Evolutionary conservation across 805 yeast species (phyloP).

Genomic region (Kluyveromyces dobzhanskii): DNA sequence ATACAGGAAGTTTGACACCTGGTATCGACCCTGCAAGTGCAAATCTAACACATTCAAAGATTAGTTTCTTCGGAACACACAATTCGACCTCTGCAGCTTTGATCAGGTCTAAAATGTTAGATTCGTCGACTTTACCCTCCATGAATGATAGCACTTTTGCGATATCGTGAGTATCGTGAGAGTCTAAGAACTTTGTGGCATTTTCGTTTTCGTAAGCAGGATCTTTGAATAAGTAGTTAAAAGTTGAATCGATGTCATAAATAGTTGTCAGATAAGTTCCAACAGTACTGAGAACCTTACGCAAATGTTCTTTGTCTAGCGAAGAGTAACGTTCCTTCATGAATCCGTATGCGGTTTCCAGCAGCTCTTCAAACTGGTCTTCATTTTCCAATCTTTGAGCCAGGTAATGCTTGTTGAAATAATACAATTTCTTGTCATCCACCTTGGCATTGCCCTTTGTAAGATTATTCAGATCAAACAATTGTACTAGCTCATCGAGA

Average conservation of each 20-base stretch:
- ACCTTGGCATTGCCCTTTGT: constrained; percentile 95
- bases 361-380: constrained; percentile 28
- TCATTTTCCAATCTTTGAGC: constrained; percentile 35
- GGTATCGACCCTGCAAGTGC: constrained; percentile 64
- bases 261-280: constrained; percentile 45
- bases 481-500: constrained; percentile 41
- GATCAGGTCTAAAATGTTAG: constrained; percentile 8
- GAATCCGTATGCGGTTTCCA: constrained; percentile 24
- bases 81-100: constrained; percentile 5
- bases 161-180: constrained; percentile 10
- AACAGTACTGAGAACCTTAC: constrained; percentile 34
- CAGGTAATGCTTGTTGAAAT: constrained; percentile 69
- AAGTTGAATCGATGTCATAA: constrained; percentile 41
- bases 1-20: constrained; percentile 57
- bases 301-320: constrained; percentile 28
- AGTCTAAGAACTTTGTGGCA: constrained; percentile 27
- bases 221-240: constrained; percentile 40
- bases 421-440: constrained; percentile 63
- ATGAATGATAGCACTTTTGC: constrained; percentile 13
- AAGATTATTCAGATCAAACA: constrained; percentile 60
- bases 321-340: constrained; percentile 13
- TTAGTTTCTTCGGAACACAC: constrained; percentile 24
- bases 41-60: constrained; percentile 54
- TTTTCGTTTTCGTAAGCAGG: constrained; percentile 19
- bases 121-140: constrained; percentile 3